Base-by-base conservation (phyloP, 805 yeast species). In the Metschnikowia matae region DNA sequence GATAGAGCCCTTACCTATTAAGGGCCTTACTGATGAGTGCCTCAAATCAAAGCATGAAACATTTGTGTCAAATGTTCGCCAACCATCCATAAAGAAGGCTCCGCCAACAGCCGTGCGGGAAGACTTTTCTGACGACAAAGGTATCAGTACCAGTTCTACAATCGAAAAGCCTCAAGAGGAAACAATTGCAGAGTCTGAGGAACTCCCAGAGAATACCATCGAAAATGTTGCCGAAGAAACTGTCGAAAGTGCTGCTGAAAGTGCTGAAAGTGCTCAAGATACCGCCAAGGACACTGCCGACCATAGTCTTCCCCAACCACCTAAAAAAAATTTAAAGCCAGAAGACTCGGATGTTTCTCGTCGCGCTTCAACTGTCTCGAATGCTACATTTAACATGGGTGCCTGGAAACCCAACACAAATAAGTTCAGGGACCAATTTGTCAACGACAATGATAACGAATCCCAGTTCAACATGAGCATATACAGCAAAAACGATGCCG, bases 401-500 rank as follows among this genome's bases (percentile, higher is more conserved):
- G 67, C 67, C 26, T 82, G 87, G 87, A 76, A 74, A 59, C 86
- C 86, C 2, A 78, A 82, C 57, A 81, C 85, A 7, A 70, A 67
- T 32, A 68, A 67, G 37, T 78, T 62, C 59, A 66, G 83, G 47
- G 81, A 77, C 51, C 74, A 73, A 47, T 78, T 78, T 49, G 77
- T 78, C 39, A 67, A 65, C 54, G 77, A 70, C 47, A 69, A 69
- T 40, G 77, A 72, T 40, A 73, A 71, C 45, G 78, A 68, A 55
- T 72, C 62, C 1, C 58, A 54, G 13, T 52, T 57, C 52, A 55
- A 55, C 40, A 47, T 54, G 40, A 53, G 52, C 44, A 40, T 55
- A 17, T 49, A 29, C 47, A 44, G 60, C 58, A 48, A 56, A 53
- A 37, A 57, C 33, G 54, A 70, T 57, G 49, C 58, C 7, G 59